phyloP scores from a whole-genome alignment of 2,329 filamentous ascomycete genomes.

The Aspergillus nomiae region DNA sequence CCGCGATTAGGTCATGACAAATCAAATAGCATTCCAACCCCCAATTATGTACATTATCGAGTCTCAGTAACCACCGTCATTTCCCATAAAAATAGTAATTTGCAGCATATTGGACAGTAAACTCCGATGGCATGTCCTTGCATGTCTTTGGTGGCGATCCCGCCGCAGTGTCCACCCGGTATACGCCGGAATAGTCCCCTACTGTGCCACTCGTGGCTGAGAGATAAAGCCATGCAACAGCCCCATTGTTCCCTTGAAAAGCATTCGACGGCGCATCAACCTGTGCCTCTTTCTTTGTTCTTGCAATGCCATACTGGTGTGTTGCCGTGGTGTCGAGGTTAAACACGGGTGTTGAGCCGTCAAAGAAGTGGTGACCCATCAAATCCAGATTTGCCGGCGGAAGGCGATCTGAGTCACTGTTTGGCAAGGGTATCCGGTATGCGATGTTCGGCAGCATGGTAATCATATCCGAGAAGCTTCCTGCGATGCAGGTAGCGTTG shows the following conservation, averaged over 20 bases:
- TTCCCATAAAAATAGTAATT: slow-evolving; percentile 68
- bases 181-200: slow-evolving; percentile 71
- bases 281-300: slow-evolving; percentile 64
- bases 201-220: slow-evolving; percentile 56
- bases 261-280: slow-evolving; percentile 65
- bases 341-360: slow-evolving; percentile 72
- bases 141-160: slow-evolving; percentile 76
- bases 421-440: slow-evolving; percentile 64
- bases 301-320: slow-evolving; percentile 55
- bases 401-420: slow-evolving; percentile 34
- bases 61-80: slow-evolving; percentile 15
- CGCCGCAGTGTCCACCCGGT: slow-evolving; percentile 80
- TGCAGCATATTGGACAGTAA: slow-evolving; percentile 78
- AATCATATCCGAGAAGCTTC: slow-evolving; percentile 68
- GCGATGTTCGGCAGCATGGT: slow-evolving; percentile 66
- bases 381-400: slow-evolving; percentile 63
- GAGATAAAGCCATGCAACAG: slow-evolving; percentile 82
- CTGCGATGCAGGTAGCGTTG: slow-evolving; percentile 80
- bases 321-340: slow-evolving; percentile 64
- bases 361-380: slow-evolving; percentile 82
- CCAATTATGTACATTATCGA: background rate
- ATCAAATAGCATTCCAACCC: background rate
- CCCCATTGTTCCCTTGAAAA: slow-evolving; percentile 61
- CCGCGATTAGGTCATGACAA: background rate
- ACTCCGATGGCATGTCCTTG: slow-evolving; percentile 60